Evolutionary conservation across 2,329 filamentous ascomycete species (phyloP).

Genomic region (Fusarium piperis): DNA sequence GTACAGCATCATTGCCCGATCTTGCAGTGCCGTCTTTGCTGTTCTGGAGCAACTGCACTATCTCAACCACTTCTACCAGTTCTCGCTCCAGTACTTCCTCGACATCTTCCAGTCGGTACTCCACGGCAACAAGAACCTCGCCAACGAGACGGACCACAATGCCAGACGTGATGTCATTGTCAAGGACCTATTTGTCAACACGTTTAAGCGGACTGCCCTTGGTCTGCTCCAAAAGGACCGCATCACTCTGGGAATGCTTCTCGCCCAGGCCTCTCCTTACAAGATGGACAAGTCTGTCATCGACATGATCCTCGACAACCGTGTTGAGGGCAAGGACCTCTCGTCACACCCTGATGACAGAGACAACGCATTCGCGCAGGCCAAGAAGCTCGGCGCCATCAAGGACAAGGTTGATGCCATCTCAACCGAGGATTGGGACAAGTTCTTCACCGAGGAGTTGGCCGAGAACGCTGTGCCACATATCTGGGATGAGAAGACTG

Average conservation of each 20-base stretch:
- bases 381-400: slow-evolving; percentile 76
- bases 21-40: slow-evolving; percentile 97
- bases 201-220: slow-evolving; percentile 93
- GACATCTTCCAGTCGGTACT: slow-evolving; percentile 97
- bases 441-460: slow-evolving; percentile 85
- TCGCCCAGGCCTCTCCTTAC: slow-evolving; percentile 95
- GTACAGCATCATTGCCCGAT: slow-evolving; percentile 91
- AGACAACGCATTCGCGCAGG: slow-evolving; percentile 74
- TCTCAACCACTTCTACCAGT: slow-evolving; percentile 99
- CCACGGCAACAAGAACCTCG: slow-evolving; percentile 78
- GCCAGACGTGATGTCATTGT: slow-evolving; percentile 89
- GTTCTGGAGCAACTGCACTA: slow-evolving; percentile 97
- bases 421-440: slow-evolving; percentile 74
- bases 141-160: slow-evolving; percentile 77
- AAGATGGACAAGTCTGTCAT: slow-evolving; percentile 92
- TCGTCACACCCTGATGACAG: slow-evolving; percentile 73
- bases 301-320: slow-evolving; percentile 84
- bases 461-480: slow-evolving; percentile 85
- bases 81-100: slow-evolving; percentile 97
- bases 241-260: slow-evolving; percentile 91
- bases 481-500: slow-evolving; percentile 72
- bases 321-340: slow-evolving; percentile 79
- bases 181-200: slow-evolving; percentile 87
- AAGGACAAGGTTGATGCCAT: slow-evolving; percentile 76
- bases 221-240: slow-evolving; percentile 93